Evolutionary conservation across 768 basidiomycete species (phyloP).

Genomic region (Panaeolus cyanescens): DNA sequence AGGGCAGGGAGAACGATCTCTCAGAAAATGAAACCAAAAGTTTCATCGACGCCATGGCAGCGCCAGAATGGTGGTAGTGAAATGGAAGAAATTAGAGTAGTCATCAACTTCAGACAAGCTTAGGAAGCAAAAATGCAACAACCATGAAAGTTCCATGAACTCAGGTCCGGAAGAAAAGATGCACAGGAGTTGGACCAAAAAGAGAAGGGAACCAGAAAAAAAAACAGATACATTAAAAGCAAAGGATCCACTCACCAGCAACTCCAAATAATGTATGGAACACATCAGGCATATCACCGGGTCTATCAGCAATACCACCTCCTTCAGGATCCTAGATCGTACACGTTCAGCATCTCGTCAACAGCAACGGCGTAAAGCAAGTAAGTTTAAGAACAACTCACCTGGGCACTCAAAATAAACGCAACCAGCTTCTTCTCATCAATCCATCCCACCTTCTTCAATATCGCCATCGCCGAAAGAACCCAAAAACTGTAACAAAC

Average conservation of each 20-base stretch:
- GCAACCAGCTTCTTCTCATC: conserved; percentile 71
- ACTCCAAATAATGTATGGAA: conserved; percentile 95
- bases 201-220: background rate
- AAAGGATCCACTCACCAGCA: conserved; percentile 53
- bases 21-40: too few relatives aligned
- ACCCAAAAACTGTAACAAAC: conserved; percentile 99
- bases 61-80: too few relatives aligned
- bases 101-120: too few relatives aligned
- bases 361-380: background rate
- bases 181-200: background rate
- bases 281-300: conserved; percentile 94
- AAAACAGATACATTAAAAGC: conserved; percentile 3
- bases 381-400: conserved; percentile 30
- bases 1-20: too few relatives aligned
- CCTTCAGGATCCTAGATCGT: conserved; percentile 73
- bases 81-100: too few relatives aligned
- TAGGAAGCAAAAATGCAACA: background rate
- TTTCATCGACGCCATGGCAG: too few relatives aligned
- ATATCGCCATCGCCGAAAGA: conserved; percentile 82
- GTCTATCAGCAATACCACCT: conserved; percentile 93
- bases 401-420: conserved; percentile 91
- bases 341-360: background rate
- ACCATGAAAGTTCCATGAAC: background rate
- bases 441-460: conserved; percentile 86
- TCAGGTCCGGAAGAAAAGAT: background rate